Conservation (phyloP, 768 basidiomycete species). For the Termitomyces sp. region DNA sequence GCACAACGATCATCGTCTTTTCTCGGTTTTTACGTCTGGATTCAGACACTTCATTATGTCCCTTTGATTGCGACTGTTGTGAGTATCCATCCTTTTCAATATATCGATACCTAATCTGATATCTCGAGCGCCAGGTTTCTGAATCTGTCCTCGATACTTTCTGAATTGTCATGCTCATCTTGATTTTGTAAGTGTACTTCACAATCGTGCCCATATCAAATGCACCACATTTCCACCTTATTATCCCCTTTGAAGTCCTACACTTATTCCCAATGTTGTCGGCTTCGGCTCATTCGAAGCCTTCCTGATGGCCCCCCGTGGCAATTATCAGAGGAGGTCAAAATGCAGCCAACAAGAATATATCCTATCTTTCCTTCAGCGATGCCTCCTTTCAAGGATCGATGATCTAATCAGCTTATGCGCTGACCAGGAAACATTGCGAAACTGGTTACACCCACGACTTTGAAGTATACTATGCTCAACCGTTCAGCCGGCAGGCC, state of each 20-base stretch:
- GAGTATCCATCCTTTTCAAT: constrained; percentile 21
- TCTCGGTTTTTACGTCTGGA: constrained; percentile 18
- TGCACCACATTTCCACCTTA: background rate
- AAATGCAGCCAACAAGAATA: constrained; percentile 52
- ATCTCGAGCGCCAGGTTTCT: constrained; percentile 18
- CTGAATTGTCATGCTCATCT: background rate
- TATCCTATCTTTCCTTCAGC: constrained; percentile 3
- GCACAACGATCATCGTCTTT: constrained; percentile 14
- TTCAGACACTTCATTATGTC: constrained; percentile 77
- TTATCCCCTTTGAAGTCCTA: constrained; percentile 17
- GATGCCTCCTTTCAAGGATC: background rate
- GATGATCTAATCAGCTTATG: background rate
- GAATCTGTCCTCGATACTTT: background rate
- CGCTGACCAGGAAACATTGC: background rate
- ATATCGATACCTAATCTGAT: background rate
- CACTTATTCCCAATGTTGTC: background rate
- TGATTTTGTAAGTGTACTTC: background rate
- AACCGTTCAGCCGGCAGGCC: too few species aligned
- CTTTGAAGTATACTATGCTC: background rate
- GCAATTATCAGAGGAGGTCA: constrained; percentile 50
- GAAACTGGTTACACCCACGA: background rate
- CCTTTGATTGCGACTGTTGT: constrained; percentile 90
- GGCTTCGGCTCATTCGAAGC: constrained; percentile 53
- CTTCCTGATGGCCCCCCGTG: constrained; percentile 30
- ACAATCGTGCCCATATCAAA: background rate